These are phyloP conservation scores for Tagetes erecta DNA, from an alignment of 129 eudicot species.

Conservation along the genomic window DNA sequence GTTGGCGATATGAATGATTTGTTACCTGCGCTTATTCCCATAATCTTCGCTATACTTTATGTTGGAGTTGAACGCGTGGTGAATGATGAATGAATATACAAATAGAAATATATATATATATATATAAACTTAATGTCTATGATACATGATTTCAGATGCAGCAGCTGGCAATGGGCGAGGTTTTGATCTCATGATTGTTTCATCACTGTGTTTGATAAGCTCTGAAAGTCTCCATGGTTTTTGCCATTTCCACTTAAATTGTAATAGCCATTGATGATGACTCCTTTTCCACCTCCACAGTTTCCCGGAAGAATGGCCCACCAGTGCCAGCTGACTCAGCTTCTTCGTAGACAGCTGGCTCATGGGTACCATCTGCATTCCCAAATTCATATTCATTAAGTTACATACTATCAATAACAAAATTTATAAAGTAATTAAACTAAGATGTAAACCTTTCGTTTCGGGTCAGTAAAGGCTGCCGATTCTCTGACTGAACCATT, in stretches of 20 bases:
- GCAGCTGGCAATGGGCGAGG: slow-evolving; percentile 57
- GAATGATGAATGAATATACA: slow-evolving; percentile 52
- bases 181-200: slow-evolving; percentile 68
- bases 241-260: slow-evolving; percentile 99
- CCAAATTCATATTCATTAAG: slow-evolving; percentile 8
- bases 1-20: background rate
- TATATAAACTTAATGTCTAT: slow-evolving; percentile 39
- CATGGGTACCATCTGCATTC: slow-evolving; percentile 87
- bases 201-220: slow-evolving; percentile 84
- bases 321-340: slow-evolving; percentile 66
- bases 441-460: slow-evolving; percentile 63
- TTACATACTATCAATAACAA: background rate
- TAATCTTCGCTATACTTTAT: slow-evolving; percentile 33
- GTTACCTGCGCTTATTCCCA: slow-evolving; percentile 54
- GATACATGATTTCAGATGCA: slow-evolving; percentile 53
- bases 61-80: slow-evolving; percentile 35
- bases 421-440: background rate
- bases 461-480: slow-evolving; percentile 87
- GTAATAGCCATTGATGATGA: slow-evolving; percentile 95
- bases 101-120: slow-evolving; percentile 26
- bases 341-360: slow-evolving; percentile 84
- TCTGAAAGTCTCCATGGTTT: slow-evolving; percentile 97
- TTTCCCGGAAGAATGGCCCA: slow-evolving; percentile 82
- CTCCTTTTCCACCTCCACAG: slow-evolving; percentile 99
- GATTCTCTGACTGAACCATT: slow-evolving; percentile 83